phyloP scores from a whole-genome alignment of 768 basidiomycete genomes.

The Rhizopogon vulgaris region DNA sequence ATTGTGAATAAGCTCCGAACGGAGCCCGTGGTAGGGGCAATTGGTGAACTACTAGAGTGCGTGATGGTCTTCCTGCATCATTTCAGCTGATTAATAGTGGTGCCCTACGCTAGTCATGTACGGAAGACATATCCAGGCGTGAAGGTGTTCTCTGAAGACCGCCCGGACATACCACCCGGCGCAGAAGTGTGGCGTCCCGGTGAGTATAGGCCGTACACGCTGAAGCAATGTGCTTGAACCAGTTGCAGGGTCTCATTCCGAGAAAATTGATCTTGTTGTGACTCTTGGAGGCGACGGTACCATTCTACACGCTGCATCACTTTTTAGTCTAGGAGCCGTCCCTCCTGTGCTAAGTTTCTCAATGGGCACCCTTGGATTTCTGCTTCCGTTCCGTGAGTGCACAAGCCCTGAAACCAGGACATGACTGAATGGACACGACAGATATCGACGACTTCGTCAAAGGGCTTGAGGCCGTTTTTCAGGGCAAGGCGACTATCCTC shows the following conservation, averaged over 20 bases:
- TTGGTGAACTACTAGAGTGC: constrained; percentile 66
- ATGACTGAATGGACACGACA: constrained; percentile 23
- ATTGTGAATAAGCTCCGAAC: constrained; percentile 81
- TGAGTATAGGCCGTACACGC: constrained; percentile 19
- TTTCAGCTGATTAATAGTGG: background rate
- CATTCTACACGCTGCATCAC: constrained; percentile 85
- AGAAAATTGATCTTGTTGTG: constrained; percentile 78
- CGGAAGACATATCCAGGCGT: constrained; percentile 52
- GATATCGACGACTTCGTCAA: constrained; percentile 85
- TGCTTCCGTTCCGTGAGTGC: constrained; percentile 85
- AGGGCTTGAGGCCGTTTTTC: constrained; percentile 74
- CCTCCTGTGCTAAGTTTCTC: constrained; percentile 72
- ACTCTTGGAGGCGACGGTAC: constrained; percentile 95
- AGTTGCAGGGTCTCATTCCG: constrained; percentile 37
- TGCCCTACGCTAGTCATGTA: constrained; percentile 41
- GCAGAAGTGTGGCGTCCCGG: constrained; percentile 64
- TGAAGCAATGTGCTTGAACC: background rate
- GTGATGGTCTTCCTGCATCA: constrained; percentile 15
- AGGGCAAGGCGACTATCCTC: constrained; percentile 74
- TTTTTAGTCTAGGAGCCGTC: constrained; percentile 87
- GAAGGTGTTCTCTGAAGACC: constrained; percentile 61
- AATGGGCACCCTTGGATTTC: constrained; percentile 85
- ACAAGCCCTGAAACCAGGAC: background rate
- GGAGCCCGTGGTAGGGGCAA: constrained; percentile 68
- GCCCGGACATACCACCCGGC: constrained; percentile 57